phyloP scores from a whole-genome alignment of 2,329 filamentous ascomycete species.

The Didymellaceae sp. region DNA sequence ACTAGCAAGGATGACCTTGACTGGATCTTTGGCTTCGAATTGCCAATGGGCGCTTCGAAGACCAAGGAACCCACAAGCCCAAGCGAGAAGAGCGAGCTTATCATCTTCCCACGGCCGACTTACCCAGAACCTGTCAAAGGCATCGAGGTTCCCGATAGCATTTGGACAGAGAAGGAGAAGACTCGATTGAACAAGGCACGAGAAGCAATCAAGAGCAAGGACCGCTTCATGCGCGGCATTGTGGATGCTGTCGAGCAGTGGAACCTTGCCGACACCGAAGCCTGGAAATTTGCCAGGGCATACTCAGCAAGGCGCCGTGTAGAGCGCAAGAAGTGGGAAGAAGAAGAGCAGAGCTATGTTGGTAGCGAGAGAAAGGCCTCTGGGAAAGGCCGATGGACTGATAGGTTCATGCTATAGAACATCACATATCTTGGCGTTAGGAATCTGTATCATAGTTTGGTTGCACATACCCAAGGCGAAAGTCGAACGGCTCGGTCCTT shows the following conservation, averaged over 20 bases:
- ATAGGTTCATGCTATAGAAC: conserved; percentile 5
- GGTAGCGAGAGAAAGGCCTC: conserved; percentile 57
- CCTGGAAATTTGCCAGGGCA: conserved; percentile 76
- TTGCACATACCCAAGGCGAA: too few species aligned
- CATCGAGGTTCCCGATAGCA: conserved; percentile 56
- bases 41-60: conserved; percentile 66
- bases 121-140: conserved; percentile 58
- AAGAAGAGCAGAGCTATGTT: conserved; percentile 69
- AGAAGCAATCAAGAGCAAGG: conserved; percentile 46
- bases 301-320: conserved; percentile 67
- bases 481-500: too few species aligned
- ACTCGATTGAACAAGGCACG: conserved; percentile 62
- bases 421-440: too few species aligned
- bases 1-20: conserved; percentile 73
- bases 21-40: conserved; percentile 87
- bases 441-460: too few species aligned
- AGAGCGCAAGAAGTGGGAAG: conserved; percentile 73
- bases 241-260: conserved; percentile 57
- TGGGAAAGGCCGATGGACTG: conserved; percentile 12
- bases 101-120: conserved; percentile 51
- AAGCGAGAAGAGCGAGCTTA: conserved; percentile 63
- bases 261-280: conserved; percentile 74
- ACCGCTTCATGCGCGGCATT: conserved; percentile 35
- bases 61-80: conserved; percentile 64
- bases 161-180: conserved; percentile 63